Evolutionary conservation across 202 grass and related monocot genomes (phyloP).

Genomic region (Panicum hallii): DNA sequence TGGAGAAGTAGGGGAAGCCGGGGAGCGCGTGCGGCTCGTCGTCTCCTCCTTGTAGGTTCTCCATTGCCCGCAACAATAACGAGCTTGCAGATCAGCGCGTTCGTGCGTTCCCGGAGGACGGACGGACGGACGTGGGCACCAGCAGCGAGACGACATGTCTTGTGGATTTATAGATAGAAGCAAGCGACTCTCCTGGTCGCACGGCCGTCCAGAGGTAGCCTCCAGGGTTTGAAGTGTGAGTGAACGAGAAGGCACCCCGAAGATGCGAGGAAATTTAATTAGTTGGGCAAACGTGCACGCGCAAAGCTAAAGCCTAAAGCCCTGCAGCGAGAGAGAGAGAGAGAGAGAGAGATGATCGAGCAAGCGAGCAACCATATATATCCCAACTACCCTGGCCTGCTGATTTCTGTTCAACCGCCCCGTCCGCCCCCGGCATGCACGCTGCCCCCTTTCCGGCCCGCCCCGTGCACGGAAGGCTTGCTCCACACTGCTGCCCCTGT

Average conservation of each 20-base stretch:
- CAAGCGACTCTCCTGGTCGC: background rate
- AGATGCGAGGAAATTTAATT: conserved; percentile 31
- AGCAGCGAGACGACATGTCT: conserved; percentile 13
- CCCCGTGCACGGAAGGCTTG: conserved; percentile 43
- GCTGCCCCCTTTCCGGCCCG: background rate
- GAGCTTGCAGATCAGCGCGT: background rate
- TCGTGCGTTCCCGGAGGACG: background rate
- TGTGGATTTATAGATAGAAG: conserved; percentile 37
- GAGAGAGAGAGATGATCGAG: conserved; percentile 48
- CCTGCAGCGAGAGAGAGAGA: background rate
- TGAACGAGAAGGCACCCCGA: conserved; percentile 45
- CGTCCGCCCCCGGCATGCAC: conserved; percentile 35
- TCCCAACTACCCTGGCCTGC: conserved; percentile 26
- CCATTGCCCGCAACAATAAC: conserved; percentile 22
- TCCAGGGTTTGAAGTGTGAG: background rate
- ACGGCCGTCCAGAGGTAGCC: background rate
- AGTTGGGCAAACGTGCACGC: conserved; percentile 63
- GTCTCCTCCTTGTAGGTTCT: conserved; percentile 59
- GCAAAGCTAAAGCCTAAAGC: conserved; percentile 1
- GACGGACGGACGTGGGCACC: background rate
- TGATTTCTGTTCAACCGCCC: conserved; percentile 48
- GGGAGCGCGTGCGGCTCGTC: conserved; percentile 34
- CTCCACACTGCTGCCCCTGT: conserved; percentile 2
- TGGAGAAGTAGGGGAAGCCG: conserved; percentile 58
- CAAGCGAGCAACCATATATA: conserved; percentile 28